Evolutionary conservation across 108 stramenopile species (phyloP).

Genomic region (Asterionellopsis glacialis): DNA sequence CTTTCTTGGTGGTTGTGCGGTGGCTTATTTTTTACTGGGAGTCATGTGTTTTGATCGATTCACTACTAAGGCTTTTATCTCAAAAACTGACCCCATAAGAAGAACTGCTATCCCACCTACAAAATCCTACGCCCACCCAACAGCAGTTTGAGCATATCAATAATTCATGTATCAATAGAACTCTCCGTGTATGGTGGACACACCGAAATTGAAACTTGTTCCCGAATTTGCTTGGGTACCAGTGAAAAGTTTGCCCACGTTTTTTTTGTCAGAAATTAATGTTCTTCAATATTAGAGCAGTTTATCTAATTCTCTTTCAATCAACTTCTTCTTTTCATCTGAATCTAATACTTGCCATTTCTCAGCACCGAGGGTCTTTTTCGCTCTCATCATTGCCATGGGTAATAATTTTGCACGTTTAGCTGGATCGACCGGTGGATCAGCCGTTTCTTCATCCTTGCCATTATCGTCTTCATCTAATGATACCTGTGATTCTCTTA

Average conservation of each 20-base stretch:
- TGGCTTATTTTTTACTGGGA: conserved; percentile 68
- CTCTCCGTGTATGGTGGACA: no score
- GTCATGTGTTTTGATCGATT: conserved; percentile 73
- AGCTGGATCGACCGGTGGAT: conserved; percentile 18
- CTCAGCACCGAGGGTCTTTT: conserved; percentile 32
- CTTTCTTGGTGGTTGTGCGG: conserved; percentile 74
- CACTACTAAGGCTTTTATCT: conserved; percentile 65
- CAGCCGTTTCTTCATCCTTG: conserved; percentile 44
- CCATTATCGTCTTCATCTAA: conserved; percentile 60
- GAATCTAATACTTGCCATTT: conserved; percentile 34
- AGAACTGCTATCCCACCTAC: conserved; percentile 44
- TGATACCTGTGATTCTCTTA: conserved; percentile 59
- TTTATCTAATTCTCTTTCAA: conserved; percentile 10
- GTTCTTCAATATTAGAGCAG: no score
- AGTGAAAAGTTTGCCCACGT: no score
- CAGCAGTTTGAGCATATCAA: not conserved
- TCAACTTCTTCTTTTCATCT: conserved; percentile 43
- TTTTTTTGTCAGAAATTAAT: no score
- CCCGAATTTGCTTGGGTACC: no score
- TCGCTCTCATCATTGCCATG: conserved; percentile 59
- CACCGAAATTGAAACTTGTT: no score
- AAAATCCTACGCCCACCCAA: no score
- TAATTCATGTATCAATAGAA: no score
- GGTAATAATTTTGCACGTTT: conserved; percentile 42
- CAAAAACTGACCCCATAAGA: conserved; percentile 60